phyloP scores from a whole-genome alignment of 106 monocot species.

The Allium cepa region DNA sequence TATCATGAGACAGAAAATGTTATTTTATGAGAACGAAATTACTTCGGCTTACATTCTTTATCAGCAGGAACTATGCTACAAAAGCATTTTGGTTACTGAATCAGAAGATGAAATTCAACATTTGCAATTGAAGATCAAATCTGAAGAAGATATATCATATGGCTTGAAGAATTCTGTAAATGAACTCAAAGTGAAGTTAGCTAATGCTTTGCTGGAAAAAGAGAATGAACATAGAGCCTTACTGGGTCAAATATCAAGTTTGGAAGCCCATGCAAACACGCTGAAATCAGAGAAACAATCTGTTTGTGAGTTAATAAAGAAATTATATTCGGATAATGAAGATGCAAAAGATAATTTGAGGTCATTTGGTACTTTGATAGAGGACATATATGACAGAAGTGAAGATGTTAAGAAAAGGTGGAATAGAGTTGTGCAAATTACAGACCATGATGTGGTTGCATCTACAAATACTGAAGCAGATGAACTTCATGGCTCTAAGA shows the following conservation, averaged over 20 bases:
- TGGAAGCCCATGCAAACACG: conserved; percentile 18
- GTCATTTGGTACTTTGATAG: conserved; percentile 20
- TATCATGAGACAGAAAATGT: conserved; percentile 9
- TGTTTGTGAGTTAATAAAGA: conserved; percentile 8
- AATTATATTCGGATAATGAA: conserved; percentile 23
- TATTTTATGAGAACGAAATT: conserved; percentile 19
- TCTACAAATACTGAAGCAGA: conserved; percentile 1
- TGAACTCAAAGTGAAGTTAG: conserved; percentile 23
- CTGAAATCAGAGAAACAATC: conserved; percentile 18
- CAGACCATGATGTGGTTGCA: conserved; percentile 3
- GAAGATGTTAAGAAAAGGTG: conserved; percentile 24
- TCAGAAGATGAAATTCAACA: conserved; percentile 20
- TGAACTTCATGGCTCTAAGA: conserved; percentile 6
- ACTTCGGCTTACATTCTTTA: conserved; percentile 18
- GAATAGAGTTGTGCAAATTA: conserved; percentile 26
- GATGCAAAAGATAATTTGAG: conserved; percentile 16
- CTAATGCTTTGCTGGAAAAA: conserved; percentile 20
- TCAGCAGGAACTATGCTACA: conserved; percentile 40
- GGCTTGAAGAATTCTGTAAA: conserved; percentile 12
- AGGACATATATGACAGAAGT: conserved; percentile 13
- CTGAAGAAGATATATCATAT: conserved; percentile 16
- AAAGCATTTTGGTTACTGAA: conserved; percentile 20
- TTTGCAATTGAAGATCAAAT: background rate
- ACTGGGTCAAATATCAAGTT: conserved; percentile 12
- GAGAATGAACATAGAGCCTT: conserved; percentile 27